A percentile compares a stretch with the other conserved stretches of the same genome.
Conservation (phyloP, 2,329 filamentous ascomycete species). For the Chaetomium sp. region DNA sequence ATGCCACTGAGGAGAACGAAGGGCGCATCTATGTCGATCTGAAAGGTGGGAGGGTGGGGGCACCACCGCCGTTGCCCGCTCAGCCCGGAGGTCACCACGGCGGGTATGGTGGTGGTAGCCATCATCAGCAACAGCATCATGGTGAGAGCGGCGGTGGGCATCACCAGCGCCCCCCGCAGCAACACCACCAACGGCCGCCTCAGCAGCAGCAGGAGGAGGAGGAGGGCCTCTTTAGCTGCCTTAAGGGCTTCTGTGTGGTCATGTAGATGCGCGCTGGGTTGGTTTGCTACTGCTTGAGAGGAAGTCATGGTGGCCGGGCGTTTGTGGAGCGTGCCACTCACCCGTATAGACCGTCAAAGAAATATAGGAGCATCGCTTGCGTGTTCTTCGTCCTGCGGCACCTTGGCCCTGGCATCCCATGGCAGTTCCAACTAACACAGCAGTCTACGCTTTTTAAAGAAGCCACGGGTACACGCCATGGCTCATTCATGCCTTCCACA, state of each 20-base stretch:
- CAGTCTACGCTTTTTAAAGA: neutral
- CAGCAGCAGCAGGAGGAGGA: constrained; percentile 44
- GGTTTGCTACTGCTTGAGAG: neutral
- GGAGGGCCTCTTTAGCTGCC: constrained; percentile 40
- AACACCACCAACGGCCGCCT: constrained; percentile 38
- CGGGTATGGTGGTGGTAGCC: constrained; percentile 45
- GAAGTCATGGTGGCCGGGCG: neutral
- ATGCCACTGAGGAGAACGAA: constrained; percentile 82
- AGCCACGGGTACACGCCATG: neutral
- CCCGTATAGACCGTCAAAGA: neutral
- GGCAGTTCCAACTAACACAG: neutral
- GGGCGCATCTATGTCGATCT: constrained; percentile 89
- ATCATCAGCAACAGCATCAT: constrained; percentile 41
- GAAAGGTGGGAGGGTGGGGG: constrained; percentile 64
- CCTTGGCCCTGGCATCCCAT: neutral
- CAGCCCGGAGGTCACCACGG: constrained; percentile 46
- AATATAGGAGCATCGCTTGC: neutral
- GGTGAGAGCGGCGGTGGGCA: neutral
- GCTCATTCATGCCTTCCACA: neutral
- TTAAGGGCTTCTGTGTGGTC: constrained; percentile 69
- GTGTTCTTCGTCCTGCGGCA: neutral
- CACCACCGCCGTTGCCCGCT: constrained; percentile 50
- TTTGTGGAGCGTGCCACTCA: neutral
- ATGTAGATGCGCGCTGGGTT: constrained; percentile 58
- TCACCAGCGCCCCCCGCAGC: constrained; percentile 4